Percentiles rank a stretch among this genome's conserved stretches.
Conservation (phyloP, 148 eudicot genomes). For the Silene uniflora region DNA sequence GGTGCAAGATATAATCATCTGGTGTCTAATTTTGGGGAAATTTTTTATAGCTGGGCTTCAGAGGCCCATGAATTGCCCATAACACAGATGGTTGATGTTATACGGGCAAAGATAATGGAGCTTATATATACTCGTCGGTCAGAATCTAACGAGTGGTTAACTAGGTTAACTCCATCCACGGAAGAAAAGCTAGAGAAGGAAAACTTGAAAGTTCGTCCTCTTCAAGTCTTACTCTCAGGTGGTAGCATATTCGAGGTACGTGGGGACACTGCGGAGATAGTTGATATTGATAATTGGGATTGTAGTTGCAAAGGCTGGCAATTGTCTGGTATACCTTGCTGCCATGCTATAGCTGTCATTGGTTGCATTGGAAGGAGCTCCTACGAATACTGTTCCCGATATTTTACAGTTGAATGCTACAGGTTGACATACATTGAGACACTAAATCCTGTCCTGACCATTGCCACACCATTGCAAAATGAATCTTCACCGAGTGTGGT, state of each 20-base stretch:
- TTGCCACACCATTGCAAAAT: constrained; percentile 39
- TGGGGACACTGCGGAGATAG: constrained; percentile 69
- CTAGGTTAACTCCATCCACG: constrained; percentile 75
- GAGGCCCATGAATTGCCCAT: constrained; percentile 93
- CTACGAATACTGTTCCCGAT: constrained; percentile 68
- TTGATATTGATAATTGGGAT: constrained; percentile 61
- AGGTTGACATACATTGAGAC: constrained; percentile 68
- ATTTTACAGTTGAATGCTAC: constrained; percentile 56
- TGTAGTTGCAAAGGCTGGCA: constrained; percentile 93
- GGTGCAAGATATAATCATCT: constrained; percentile 84
- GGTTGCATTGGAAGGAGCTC: constrained; percentile 48
- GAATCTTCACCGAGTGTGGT: constrained; percentile 41
- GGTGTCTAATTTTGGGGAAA: constrained; percentile 77
- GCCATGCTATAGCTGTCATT: constrained; percentile 74
- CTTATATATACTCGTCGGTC: constrained; percentile 46
- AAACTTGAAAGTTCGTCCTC: constrained; percentile 46
- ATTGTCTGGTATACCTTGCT: constrained; percentile 79
- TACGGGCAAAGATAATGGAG: constrained; percentile 72
- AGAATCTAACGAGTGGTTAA: constrained; percentile 62
- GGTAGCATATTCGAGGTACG: constrained; percentile 71
- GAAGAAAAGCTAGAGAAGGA: constrained; percentile 76
- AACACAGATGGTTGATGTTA: constrained; percentile 85
- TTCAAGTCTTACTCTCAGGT: constrained; percentile 51
- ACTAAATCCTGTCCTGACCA: constrained; percentile 53
- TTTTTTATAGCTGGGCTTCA: constrained; percentile 83